Percentiles rank a stretch among this genome's conserved stretches.
phyloP scores from a whole-genome alignment of 805 yeast genomes.

The Schwanniomyces polymorphus region DNA sequence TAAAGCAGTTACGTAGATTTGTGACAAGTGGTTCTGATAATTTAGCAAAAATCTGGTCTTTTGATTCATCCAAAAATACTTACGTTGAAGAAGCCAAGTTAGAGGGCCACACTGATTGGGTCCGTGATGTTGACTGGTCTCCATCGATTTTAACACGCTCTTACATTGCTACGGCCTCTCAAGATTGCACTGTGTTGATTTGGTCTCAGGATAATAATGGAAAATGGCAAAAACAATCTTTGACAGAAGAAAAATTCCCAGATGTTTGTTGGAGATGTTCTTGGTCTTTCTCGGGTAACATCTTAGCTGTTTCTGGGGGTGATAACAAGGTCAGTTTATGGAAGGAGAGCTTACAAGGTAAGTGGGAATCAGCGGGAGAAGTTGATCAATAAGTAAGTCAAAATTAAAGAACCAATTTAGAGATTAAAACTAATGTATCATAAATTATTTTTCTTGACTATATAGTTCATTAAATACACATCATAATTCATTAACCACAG shows the following conservation, averaged over 20 bases:
- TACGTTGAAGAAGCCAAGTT: constrained; percentile 75
- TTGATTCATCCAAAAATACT: constrained; percentile 51
- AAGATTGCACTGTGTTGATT: constrained; percentile 89
- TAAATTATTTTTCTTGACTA: neutral
- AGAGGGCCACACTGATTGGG: constrained; percentile 97
- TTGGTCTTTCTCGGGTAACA: constrained; percentile 96
- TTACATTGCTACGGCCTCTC: constrained; percentile 95
- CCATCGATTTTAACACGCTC: constrained; percentile 85
- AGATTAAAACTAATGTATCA: constrained; percentile 2
- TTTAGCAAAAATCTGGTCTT: constrained; percentile 87
- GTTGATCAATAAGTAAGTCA: constrained; percentile 64
- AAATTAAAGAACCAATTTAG: neutral
- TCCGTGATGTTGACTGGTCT: constrained; percentile 98
- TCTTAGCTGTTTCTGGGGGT: constrained; percentile 93
- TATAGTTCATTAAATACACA: neutral
- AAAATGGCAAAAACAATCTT: constrained; percentile 77
- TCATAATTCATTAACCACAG: constrained; percentile 50
- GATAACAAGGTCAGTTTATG: constrained; percentile 94
- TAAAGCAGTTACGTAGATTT: constrained; percentile 62
- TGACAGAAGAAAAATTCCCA: constrained; percentile 82
- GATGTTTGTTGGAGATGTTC: constrained; percentile 98
- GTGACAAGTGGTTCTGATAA: constrained; percentile 97
- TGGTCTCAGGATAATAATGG: constrained; percentile 82
- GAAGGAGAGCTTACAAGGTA: constrained; percentile 91
- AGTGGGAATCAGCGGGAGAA: constrained; percentile 97